Evolutionary conservation across 805 yeast genomes (phyloP), one percentile per base, ranked within the genome.

Genomic region (Kuraishia piskuri): DNA sequence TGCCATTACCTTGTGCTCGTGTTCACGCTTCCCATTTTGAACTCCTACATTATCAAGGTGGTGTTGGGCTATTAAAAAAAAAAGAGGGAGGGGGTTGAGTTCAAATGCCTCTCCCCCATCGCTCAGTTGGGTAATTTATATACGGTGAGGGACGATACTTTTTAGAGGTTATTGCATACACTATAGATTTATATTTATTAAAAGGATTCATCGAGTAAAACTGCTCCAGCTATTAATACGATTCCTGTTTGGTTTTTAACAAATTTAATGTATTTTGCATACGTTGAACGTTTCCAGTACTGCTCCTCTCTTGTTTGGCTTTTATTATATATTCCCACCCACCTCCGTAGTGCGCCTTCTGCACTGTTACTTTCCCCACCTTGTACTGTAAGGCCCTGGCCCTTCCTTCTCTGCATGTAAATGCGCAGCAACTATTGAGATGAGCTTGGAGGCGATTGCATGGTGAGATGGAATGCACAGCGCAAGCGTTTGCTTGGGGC

Each of bases 1-100:
- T 75, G 78, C 20, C 96, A 90, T 64, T 92, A 92, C 63, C 72
- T 84, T 0, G 59, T 82, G 3, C 68, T 91, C 61, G 80, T 82
- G 12, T 65, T 91, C 22, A 79, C 91, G 21, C 64, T 91, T 58
- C 94, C 97, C 12, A 78, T 89, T 54, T 72, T 88, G 50, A 81
- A 89, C 24, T 82, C 90, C 1, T 90, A 88, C 62, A 77, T 88
- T 0, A 63, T 81, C 55, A 80, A 79, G 58, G 82, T 77, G 0
- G 67, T 80, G 0, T 60, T 79, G 48, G 76, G 74, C 0, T 64
- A 62, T 49, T 75, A 59, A 58, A 12, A 31, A 31, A 12, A 7
- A 14, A 31, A 36, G 17, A 36, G 17, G 17, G 44, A 36, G 17
- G 44, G 12, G 44, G 17, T 36, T n/a, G n/a, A 17, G 44, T 36